These are phyloP conservation scores for Fusarium sarcochroum DNA, from an alignment of 2,329 filamentous ascomycete genomes.

Conservation along the genomic window DNA sequence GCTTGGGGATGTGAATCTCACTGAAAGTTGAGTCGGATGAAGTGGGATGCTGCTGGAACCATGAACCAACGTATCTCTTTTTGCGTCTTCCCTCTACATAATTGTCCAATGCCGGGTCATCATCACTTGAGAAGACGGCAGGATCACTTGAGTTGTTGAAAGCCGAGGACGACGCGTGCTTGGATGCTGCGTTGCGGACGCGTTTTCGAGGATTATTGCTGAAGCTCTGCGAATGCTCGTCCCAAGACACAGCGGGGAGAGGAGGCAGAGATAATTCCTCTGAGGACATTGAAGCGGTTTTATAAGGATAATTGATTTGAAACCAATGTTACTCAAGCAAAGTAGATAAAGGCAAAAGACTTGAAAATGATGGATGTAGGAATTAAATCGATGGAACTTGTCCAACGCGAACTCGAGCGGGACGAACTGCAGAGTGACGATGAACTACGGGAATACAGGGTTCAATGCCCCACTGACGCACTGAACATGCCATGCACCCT, in stretches of 20 bases:
- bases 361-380: constrained; percentile 19
- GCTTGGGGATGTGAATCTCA: constrained; percentile 56
- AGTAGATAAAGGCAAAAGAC: constrained; percentile 12
- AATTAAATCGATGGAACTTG: constrained; percentile 18
- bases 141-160: constrained; percentile 79
- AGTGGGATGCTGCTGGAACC: constrained; percentile 73
- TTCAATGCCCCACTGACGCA: constrained; percentile 42
- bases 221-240: constrained; percentile 57
- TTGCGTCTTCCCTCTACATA: constrained; percentile 69
- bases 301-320: constrained; percentile 2
- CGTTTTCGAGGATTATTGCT: constrained; percentile 59
- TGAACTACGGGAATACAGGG: constrained; percentile 35
- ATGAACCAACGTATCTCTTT: constrained; percentile 77
- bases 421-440: constrained; percentile 43
- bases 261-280: constrained; percentile 60
- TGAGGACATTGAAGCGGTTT: constrained; percentile 49
- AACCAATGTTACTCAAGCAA: constrained; percentile 20
- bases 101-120: constrained; percentile 76
- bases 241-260: constrained; percentile 57
- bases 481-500: constrained; percentile 32
- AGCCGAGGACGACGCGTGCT: constrained; percentile 50
- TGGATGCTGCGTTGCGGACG: constrained; percentile 49
- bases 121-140: constrained; percentile 79
- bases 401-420: constrained; percentile 26
- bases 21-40: constrained; percentile 65